Base-by-base conservation (phyloP, 371 early-diverging fungal genomes). In the Mortierella sp. region DNA sequence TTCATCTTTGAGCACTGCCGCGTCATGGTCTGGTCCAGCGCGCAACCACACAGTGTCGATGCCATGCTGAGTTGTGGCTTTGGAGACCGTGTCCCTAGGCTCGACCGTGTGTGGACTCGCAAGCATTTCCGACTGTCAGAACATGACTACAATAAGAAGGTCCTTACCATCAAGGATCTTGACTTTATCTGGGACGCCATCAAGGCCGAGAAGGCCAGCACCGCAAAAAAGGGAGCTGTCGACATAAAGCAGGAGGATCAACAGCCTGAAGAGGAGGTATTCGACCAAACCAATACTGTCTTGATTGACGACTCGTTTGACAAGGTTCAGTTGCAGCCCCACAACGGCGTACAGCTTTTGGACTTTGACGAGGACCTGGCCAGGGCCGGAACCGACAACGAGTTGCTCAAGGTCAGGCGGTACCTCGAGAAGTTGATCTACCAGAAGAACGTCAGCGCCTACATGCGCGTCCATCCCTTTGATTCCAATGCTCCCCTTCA, bases 11-110 rank as follows among this genome's bases (percentile, higher is more conserved):
- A 86, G 28, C 81, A 92, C 72, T 96, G 94, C 84, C 83, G 87
- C 5, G 95, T 96, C 46, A 93, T 95, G 94, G 90, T 96, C 8
- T 96, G 96, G 96, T 94, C 94, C 40, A 94, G 95, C 24, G 94
- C 96, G 0, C 92, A 90, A 71, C 91, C 93, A 0, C 82, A 86
- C 2, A 94, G 90, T 44, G 94, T 96, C 3, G 84, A 86, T 24
- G 40, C 86, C 46, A 71, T 86, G 79, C 61, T 88, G 50, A 51
- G 69, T 34, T 67, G 69, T 43, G 81, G 81, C 0, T 91, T 95
- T 86, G 91, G 88, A 5, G 72, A 80, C 1, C 74, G 91, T 43
- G 75, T 77, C 10, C 72, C 84, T 3, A 74, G 89, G 0, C 86
- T 95, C 16, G 78, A 88, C 5, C 84, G 89, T 0, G 82, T 91